Evolutionary conservation across 129 eudicot species (phyloP), one percentile per base, ranked within the genome.

Genomic region (Gnaphalium uliginosum): DNA sequence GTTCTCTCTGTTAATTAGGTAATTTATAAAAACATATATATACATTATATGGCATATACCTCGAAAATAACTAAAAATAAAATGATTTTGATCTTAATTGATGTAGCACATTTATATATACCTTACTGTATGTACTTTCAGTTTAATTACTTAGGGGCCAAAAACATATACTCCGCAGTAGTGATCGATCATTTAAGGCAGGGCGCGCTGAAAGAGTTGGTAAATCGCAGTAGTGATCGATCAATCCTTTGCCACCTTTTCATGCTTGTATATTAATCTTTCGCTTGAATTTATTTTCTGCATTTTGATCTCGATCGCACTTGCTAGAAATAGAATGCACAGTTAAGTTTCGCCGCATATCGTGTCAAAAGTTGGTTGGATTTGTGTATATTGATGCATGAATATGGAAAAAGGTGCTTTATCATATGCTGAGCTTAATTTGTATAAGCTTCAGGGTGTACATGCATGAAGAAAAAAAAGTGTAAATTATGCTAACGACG

Each of bases 181-280:
- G 32, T 29, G 4, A 4, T 29, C 3, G 32, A 29, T 29, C 32
- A 15, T 66, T 53, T 53, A 51, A 62, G 15, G 57, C 66, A 33
- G 32, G 32, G 32, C 7, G 39, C n/a, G n/a, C 39, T 23, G 73
- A 76, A 76, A 66, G 35, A 65, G 57, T 73, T 15, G 48, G 35
- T 75, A 30, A 46, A 48, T 65, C 35, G 64, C 72, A n/a, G 9
- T 21, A 64, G 46, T 62, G 51, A 50, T 74, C 54, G 50, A 27
- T 63, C 68, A 25, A 65, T 66, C 79, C 65, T 32, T 75, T 48
- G 54, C 39, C 73, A 66, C 23, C 25, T 76, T 65, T 73, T 65
- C 77, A 21, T 46, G 67, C 32, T 48, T 64, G 79, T 63, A 33
- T 75, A 46, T 46, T 46, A 46, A n/a, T 48, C 19, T n/a, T n/a